A percentile compares a stretch with the other conserved stretches of the same genome.
Conservation (phyloP, 352 stramenopile genomes). For the Pythium folliculosum region DNA sequence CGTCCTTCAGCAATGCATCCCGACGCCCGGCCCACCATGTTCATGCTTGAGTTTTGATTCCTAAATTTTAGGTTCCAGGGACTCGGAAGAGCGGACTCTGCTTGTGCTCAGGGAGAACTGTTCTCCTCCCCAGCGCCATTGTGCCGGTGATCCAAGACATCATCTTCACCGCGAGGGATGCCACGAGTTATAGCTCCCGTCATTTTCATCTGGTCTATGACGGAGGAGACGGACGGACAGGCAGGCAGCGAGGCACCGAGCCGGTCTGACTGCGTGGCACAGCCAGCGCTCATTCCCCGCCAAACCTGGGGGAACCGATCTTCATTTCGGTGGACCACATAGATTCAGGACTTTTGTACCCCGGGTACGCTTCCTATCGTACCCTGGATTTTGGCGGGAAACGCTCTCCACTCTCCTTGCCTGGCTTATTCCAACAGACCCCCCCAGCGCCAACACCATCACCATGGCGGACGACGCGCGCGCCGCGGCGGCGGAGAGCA, state of each 20-base stretch:
- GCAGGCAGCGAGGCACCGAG: not conserved
- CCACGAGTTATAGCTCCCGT: not conserved
- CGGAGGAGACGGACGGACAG: not conserved
- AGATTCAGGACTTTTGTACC: slow-evolving; percentile 1
- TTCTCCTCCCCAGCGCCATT: too few relatives aligned
- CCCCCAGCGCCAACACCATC: not conserved
- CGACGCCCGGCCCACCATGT: not conserved
- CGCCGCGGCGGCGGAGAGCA: slow-evolving; percentile 8
- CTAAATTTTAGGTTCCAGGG: slow-evolving; percentile 23
- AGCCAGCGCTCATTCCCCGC: not conserved
- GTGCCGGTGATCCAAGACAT: too few relatives aligned
- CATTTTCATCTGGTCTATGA: not conserved
- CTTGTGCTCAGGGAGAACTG: too few relatives aligned
- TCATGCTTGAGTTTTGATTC: not conserved
- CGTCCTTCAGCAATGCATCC: too few relatives aligned
- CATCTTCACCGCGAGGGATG: not conserved
- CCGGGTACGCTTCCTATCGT: not conserved
- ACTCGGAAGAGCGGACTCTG: not conserved
- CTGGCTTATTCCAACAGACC: not conserved
- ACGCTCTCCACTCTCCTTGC: not conserved
- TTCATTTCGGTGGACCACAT: slow-evolving; percentile 17
- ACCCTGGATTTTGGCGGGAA: slow-evolving; percentile 31
- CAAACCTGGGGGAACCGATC: slow-evolving; percentile 7
- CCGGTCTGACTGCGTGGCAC: too few relatives aligned
- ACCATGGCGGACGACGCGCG: slow-evolving; percentile 8